Percentiles rank a stretch among this genome's conserved stretches.
Evolutionary conservation across 2,329 filamentous ascomycete species (phyloP).

Genomic region (Venturia asperata): DNA sequence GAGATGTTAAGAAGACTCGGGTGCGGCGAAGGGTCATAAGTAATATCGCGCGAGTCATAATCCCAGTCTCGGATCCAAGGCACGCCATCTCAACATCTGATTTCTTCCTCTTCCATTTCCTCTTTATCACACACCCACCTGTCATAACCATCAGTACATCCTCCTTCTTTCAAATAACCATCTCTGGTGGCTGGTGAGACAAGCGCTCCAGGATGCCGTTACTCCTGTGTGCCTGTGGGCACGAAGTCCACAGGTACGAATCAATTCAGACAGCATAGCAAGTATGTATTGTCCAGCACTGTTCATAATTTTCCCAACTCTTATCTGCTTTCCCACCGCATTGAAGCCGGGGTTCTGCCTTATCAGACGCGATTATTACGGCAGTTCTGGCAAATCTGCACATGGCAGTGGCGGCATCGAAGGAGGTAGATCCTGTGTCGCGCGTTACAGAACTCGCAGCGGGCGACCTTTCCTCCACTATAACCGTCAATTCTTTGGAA

Average conservation of each 20-base stretch:
- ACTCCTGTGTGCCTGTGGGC: no score
- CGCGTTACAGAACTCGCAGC: constrained; percentile 26
- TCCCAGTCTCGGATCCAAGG: background rate
- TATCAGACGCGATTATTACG: constrained; percentile 23
- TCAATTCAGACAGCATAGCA: no score
- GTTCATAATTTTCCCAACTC: no score
- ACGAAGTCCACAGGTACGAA: no score
- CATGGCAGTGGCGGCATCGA: constrained; percentile 24
- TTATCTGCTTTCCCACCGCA: no score
- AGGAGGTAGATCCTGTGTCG: constrained; percentile 25
- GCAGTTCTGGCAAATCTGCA: constrained; percentile 26
- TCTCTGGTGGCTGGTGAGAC: no score
- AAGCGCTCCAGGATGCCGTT: no score
- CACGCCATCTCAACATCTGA: background rate
- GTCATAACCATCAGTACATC: no score
- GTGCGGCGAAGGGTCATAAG: background rate
- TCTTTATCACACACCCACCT: no score
- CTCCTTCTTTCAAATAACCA: no score
- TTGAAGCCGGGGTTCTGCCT: background rate
- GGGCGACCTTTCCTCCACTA: constrained; percentile 21
- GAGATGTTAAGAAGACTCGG: background rate
- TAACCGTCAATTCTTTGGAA: constrained; percentile 23
- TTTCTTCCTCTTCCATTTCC: background rate
- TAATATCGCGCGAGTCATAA: background rate
- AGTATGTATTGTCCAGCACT: no score